Evolutionary conservation across 208 protist genomes (phyloP).

Genomic region (Acanthamoeba lugdunensis): DNA sequence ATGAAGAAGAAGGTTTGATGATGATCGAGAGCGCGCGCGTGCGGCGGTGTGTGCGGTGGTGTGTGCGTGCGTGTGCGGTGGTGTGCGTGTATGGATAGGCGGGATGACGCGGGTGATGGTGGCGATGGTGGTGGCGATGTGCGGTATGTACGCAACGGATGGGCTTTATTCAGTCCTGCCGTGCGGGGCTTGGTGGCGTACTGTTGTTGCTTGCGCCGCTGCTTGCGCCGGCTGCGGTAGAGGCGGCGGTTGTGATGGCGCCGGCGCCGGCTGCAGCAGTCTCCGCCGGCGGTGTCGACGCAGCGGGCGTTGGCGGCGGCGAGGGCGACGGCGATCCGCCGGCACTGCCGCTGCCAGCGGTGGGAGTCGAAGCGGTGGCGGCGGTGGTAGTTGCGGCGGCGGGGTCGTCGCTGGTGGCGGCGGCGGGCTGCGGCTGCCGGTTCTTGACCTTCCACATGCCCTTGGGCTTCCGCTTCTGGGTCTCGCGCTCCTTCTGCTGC

Average conservation of each 20-base stretch:
- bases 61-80: no score
- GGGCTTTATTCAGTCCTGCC: neutral
- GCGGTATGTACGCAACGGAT: neutral
- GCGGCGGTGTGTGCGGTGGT: no score
- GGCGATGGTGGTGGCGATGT: neutral
- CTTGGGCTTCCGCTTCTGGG: constrained; percentile 47
- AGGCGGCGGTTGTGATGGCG: neutral
- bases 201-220: neutral
- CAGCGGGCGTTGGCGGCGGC: neutral
- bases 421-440: neutral
- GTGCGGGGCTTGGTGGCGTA: constrained; percentile 1
- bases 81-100: neutral
- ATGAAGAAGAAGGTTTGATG: no score
- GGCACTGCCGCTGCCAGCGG: no score
- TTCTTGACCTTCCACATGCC: constrained; percentile 67
- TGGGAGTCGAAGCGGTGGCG: no score
- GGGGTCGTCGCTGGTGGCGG: neutral
- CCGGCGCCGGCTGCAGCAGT: neutral
- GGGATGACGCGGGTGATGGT: neutral
- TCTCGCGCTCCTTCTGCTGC: neutral
- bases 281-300: neutral
- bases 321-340: neutral
- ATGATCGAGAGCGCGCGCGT: no score
- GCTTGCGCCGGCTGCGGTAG: neutral
- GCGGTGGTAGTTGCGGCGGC: neutral